These are phyloP conservation scores for Lepiota venenata DNA, from an alignment of 768 basidiomycete species.

Conservation along the genomic window DNA sequence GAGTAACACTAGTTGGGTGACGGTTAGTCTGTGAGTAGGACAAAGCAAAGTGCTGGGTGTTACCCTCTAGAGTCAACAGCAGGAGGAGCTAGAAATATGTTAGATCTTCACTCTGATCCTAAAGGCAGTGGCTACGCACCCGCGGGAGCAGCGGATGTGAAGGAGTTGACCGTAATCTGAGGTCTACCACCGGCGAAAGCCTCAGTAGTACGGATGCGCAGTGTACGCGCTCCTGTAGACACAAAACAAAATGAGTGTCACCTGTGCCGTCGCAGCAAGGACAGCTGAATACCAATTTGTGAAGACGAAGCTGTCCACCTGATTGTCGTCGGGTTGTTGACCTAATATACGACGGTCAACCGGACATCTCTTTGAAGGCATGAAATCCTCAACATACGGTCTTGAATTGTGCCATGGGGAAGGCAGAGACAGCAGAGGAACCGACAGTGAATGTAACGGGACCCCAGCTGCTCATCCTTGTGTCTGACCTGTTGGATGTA, in stretches of 20 bases:
- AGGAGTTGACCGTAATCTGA: constrained; percentile 40
- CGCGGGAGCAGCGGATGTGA: constrained; percentile 37
- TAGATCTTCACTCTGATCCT: not conserved
- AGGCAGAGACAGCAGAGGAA: constrained; percentile 32
- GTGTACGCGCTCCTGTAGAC: constrained; percentile 36
- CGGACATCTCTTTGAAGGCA: not conserved
- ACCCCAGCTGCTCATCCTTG: constrained; percentile 43
- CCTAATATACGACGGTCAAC: constrained; percentile 17
- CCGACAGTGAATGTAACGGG: constrained; percentile 44
- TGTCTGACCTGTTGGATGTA: constrained; percentile 31
- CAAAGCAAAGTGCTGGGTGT: not conserved
- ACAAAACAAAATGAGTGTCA: not conserved
- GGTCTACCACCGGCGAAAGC: constrained; percentile 48
- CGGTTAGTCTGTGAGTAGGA: not conserved
- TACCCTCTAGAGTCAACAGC: constrained; percentile 42
- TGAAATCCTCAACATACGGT: constrained; percentile 18
- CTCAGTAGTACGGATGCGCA: constrained; percentile 42
- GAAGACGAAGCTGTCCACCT: constrained; percentile 38
- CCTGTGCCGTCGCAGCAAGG: not conserved
- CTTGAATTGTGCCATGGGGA: constrained; percentile 52
- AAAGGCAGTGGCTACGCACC: constrained; percentile 19
- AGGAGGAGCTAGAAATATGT: constrained; percentile 28
- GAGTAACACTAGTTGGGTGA: constrained; percentile 33
- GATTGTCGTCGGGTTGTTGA: constrained; percentile 42
- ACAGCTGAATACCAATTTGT: constrained; percentile 30